These are phyloP conservation scores for Nakazawaea ernobii DNA, from an alignment of 805 yeast genomes.

Conservation along the genomic window DNA sequence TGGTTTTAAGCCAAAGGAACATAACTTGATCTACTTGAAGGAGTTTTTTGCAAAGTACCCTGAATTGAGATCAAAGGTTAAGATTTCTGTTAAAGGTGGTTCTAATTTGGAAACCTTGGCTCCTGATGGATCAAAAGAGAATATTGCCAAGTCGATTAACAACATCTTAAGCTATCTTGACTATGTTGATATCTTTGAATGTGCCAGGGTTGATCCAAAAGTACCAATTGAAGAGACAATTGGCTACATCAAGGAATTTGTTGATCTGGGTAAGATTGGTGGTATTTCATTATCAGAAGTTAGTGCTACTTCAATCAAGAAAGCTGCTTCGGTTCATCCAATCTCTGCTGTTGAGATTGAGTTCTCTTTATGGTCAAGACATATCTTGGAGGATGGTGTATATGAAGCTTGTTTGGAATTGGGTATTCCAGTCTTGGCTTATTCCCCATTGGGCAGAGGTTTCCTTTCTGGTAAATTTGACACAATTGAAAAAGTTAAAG, in stretches of 20 bases:
- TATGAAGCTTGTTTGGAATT: conserved; percentile 51
- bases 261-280: conserved; percentile 59
- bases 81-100: conserved; percentile 68
- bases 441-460: conserved; percentile 83
- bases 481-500: conserved; percentile 40
- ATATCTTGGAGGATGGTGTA: conserved; percentile 59
- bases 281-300: conserved; percentile 77
- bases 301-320: conserved; percentile 50
- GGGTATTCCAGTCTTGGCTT: conserved; percentile 65
- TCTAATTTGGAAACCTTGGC: conserved; percentile 26
- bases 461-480: conserved; percentile 59
- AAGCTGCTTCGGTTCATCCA: conserved; percentile 52
- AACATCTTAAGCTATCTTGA: conserved; percentile 30
- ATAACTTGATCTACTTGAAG: conserved; percentile 51
- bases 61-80: conserved; percentile 47
- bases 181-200: conserved; percentile 55
- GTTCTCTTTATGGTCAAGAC: conserved; percentile 64
- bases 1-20: conserved; percentile 41
- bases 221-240: conserved; percentile 60
- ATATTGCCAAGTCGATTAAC: conserved; percentile 42
- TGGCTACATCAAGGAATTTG: conserved; percentile 46
- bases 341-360: conserved; percentile 74
- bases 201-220: conserved; percentile 61
- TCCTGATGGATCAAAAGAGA: conserved; percentile 48
- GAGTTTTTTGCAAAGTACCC: conserved; percentile 56